Evolutionary conservation across 305 asterid genomes (phyloP).

Genomic region (Fraxinus ornus): DNA sequence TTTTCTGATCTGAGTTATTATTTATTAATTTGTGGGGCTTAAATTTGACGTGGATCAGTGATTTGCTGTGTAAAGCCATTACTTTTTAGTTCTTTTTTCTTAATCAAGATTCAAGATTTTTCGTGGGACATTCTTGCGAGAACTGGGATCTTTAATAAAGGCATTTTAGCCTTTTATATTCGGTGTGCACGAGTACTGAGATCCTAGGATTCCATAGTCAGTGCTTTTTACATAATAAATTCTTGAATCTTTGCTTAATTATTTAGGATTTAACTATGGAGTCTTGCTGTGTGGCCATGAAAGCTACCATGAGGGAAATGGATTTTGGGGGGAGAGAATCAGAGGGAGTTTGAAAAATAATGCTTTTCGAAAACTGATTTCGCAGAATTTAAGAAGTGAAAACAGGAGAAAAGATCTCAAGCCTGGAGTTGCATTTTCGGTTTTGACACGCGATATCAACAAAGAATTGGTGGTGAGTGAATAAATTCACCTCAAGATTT

Average conservation of each 20-base stretch:
- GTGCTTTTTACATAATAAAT: background rate
- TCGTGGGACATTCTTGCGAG: conserved; percentile 16
- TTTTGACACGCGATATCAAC: conserved; percentile 65
- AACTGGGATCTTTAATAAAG: conserved; percentile 29
- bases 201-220: background rate
- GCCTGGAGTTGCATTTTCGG: conserved; percentile 61
- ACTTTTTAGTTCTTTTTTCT: conserved; percentile 6
- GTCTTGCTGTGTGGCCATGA: conserved; percentile 51
- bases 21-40: background rate
- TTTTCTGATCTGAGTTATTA: conserved; percentile 23
- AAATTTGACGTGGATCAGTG: conserved; percentile 16
- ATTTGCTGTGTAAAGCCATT: background rate
- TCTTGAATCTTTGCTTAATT: conserved; percentile 19
- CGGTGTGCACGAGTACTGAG: background rate
- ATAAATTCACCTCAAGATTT: background rate
- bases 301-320: conserved; percentile 25
- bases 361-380: conserved; percentile 27
- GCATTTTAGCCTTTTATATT: conserved; percentile 5
- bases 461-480: conserved; percentile 51
- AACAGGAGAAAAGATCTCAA: conserved; percentile 33
- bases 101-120: conserved; percentile 18
- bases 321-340: conserved; percentile 50
- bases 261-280: conserved; percentile 46
- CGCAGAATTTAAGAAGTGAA: conserved; percentile 31
- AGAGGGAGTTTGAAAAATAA: conserved; percentile 36